Evolutionary conservation across 768 basidiomycete species (phyloP).

Genomic region (Phaeotremella skinneri): DNA sequence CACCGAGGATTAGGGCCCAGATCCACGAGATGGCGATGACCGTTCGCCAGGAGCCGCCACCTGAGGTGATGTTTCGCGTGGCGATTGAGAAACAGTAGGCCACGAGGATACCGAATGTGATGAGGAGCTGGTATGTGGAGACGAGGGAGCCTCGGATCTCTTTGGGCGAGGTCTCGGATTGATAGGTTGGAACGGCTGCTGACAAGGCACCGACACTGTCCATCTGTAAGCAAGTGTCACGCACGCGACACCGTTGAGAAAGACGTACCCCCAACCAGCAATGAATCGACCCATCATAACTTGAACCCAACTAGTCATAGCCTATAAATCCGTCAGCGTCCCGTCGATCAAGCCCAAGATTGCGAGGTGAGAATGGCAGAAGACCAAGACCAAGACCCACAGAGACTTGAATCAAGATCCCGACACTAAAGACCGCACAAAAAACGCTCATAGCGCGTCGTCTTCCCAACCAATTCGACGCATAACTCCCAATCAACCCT

Average conservation of each 20-base stretch:
- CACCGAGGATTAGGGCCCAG: constrained; percentile 25
- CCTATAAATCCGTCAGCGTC: constrained; percentile 60
- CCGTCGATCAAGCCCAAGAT: not conserved
- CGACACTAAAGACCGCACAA: constrained; percentile 61
- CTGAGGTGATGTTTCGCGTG: constrained; percentile 55
- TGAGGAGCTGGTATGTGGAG: constrained; percentile 54
- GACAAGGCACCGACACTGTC: constrained; percentile 10
- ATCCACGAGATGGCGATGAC: constrained; percentile 21
- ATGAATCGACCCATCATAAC: constrained; percentile 64
- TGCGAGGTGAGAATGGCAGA: too few relatives aligned
- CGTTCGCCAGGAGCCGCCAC: constrained; percentile 25
- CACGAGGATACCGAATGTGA: constrained; percentile 61
- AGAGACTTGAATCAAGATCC: constrained; percentile 46
- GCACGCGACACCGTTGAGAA: constrained; percentile 66
- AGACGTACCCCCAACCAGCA: constrained; percentile 68
- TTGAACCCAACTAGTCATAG: constrained; percentile 63
- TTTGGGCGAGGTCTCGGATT: constrained; percentile 70
- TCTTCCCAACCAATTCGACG: constrained; percentile 66
- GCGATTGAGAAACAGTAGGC: constrained; percentile 69
- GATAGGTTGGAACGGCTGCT: constrained; percentile 55
- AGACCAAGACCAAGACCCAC: not conserved
- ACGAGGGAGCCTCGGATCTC: constrained; percentile 64
- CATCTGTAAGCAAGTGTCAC: constrained; percentile 48
- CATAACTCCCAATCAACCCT: constrained; percentile 33
- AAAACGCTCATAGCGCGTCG: constrained; percentile 66